These are phyloP conservation scores for Stromatinia cepivora DNA, from an alignment of 2,329 filamentous ascomycete genomes.

Conservation along the genomic window DNA sequence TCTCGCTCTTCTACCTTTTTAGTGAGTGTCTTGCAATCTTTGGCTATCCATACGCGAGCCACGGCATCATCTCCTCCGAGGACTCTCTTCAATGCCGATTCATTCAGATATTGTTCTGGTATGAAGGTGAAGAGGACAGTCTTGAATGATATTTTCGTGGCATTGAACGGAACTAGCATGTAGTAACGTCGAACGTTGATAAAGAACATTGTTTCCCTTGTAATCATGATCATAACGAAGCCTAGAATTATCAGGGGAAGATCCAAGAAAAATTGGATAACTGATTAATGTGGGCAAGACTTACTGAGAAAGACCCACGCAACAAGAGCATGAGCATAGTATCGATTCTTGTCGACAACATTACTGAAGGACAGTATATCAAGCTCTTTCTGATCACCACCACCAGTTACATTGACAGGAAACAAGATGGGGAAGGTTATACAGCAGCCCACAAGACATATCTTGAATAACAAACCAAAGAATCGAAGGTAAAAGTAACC, in stretches of 20 bases:
- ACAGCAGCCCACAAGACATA: conserved; percentile 77
- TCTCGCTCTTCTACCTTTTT: conserved; percentile 80
- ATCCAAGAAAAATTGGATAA: neutral
- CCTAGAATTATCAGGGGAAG: conserved; percentile 40
- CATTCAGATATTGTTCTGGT: conserved; percentile 72
- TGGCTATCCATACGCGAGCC: conserved; percentile 79
- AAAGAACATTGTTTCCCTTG: conserved; percentile 85
- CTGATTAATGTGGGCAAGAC: conserved; percentile 8
- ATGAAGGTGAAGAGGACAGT: conserved; percentile 88
- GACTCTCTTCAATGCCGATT: conserved; percentile 71
- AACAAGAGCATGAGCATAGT: conserved; percentile 79
- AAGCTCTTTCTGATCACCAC: conserved; percentile 63
- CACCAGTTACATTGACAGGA: conserved; percentile 84
- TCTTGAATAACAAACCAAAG: conserved; percentile 72
- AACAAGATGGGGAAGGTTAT: conserved; percentile 81
- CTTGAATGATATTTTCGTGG: conserved; percentile 80
- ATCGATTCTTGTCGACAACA: conserved; percentile 59
- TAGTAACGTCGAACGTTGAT: conserved; percentile 92
- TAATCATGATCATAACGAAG: conserved; percentile 86
- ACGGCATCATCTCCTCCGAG: conserved; percentile 70
- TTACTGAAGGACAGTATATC: conserved; percentile 82
- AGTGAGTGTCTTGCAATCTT: conserved; percentile 73
- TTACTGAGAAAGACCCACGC: conserved; percentile 73
- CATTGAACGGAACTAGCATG: conserved; percentile 78
- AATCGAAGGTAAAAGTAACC: conserved; percentile 89